Base-by-base conservation (phyloP, 179 eudicot species). In the Beta corolliflora region DNA sequence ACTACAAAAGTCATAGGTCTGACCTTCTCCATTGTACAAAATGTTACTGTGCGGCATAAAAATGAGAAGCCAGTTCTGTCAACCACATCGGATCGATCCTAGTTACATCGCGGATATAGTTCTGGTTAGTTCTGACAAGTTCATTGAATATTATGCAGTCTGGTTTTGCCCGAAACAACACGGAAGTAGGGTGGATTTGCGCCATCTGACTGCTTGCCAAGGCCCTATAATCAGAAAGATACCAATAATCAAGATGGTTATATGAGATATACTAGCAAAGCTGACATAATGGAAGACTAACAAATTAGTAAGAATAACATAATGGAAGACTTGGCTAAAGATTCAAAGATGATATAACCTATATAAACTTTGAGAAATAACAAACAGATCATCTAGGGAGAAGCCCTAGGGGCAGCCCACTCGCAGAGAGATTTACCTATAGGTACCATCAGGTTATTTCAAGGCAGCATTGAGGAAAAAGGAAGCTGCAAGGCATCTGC, bases 401-500 rank as follows among this genome's bases (percentile, higher is more conserved):
- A 68, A 31, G 52, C 10, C 7, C 29, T 55, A 53, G 19, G n/a
- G 14, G 36, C 44, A 36, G 54, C 60, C 15, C 73, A 46, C 81
- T 21, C 71, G 52, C 63, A 65, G 48, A 65, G 45, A 55, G 41
- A 76, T 5, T 46, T 86, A 96, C 99, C 96, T 96, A 90, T 96
- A 96, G 72, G 91, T 87, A 84, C 94, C 95, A 82, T 93, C 97
- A 81, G 99, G 93, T 79, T 92, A 93, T 86, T 90, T 90, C 77
- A 90, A 77, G 84, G 97, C 99, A 71, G 97, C 98, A 85, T 96
- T 92, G 55, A 94, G 89, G 81, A 93, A 94, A 91, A 91, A 96
- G 48, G 97, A 86, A 73, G 99, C 98, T 81, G 99, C 93, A 68
- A 95, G 93, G 91, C 99, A 92, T 85, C 93, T 88, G 63, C 95